Conservation (phyloP, 2,329 filamentous ascomycete species). For the Epichloe gansuensis region DNA sequence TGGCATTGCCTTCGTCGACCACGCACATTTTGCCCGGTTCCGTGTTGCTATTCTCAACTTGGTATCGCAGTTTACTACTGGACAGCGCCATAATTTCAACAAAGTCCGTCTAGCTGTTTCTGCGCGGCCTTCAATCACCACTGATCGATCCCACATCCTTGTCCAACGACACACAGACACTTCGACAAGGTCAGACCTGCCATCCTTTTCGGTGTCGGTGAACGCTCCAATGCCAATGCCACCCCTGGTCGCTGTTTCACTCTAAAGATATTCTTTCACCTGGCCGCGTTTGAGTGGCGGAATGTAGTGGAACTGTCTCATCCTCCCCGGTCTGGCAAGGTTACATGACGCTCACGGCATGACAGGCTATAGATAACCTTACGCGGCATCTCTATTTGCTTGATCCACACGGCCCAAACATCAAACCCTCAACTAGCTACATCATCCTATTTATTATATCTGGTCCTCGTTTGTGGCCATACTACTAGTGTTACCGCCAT, state of each 20-base stretch:
- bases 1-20: background rate
- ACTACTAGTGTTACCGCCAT: background rate
- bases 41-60: background rate
- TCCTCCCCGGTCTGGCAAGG: background rate
- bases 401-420: background rate
- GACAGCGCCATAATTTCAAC: too few species aligned
- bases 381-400: constrained; percentile 7
- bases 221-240: constrained; percentile 14
- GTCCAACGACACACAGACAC: constrained; percentile 5
- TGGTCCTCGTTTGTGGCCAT: background rate
- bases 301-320: constrained; percentile 8
- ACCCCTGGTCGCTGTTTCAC: constrained; percentile 12
- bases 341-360: constrained; percentile 4
- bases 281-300: constrained; percentile 10
- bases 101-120: background rate
- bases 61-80: background rate
- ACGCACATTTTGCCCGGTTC: background rate
- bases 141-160: background rate
- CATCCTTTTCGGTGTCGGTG: constrained; percentile 9
- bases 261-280: constrained; percentile 12
- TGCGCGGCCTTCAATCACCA: background rate
- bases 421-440: background rate
- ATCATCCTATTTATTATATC: background rate
- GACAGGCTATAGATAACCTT: constrained; percentile 7
- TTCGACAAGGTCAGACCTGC: background rate